A percentile compares a stretch with the other conserved stretches of the same genome.
Evolutionary conservation across 202 grass and related monocot genomes (phyloP).

Genomic region (Zoysia matrella): DNA sequence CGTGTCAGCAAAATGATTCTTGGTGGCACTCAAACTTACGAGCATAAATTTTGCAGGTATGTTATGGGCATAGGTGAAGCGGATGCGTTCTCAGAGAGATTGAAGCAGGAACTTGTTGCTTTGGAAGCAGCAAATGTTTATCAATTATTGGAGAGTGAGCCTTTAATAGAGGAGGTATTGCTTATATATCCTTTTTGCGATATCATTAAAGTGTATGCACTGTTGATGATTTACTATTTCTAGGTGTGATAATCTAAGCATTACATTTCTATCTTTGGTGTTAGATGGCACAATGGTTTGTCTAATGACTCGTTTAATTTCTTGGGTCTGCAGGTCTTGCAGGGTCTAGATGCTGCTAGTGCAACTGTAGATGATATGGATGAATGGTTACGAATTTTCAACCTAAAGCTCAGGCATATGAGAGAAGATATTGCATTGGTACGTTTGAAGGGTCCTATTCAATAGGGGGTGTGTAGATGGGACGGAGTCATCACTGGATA

Average conservation of each 20-base stretch:
- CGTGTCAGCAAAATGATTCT: not conserved
- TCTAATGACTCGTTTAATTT: constrained; percentile 31
- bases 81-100: constrained; percentile 97
- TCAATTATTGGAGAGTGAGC: constrained; percentile 93
- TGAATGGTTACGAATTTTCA: constrained; percentile 96
- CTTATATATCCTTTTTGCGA: constrained; percentile 34
- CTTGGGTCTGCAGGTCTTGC: constrained; percentile 81
- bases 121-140: constrained; percentile 95
- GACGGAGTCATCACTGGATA: too few relatives aligned
- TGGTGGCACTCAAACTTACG: constrained; percentile 38
- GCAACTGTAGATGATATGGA: constrained; percentile 93
- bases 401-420: constrained; percentile 98
- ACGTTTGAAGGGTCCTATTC: constrained; percentile 46
- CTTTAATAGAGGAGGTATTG: constrained; percentile 89
- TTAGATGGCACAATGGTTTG: constrained; percentile 29
- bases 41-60: constrained; percentile 72
- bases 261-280: not conserved
- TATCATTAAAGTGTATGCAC: constrained; percentile 28
- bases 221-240: not conserved
- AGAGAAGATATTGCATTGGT: constrained; percentile 99
- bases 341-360: constrained; percentile 84
- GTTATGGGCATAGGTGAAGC: constrained; percentile 99
- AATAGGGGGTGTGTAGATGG: constrained; percentile 1
- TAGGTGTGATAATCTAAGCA: not conserved
- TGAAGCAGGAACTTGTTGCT: constrained; percentile 97